A percentile compares a stretch with the other conserved stretches of the same genome.
Evolutionary conservation across 2,329 filamentous ascomycete genomes (phyloP).

Genomic region (Aspergillus fumigatiaffinis): DNA sequence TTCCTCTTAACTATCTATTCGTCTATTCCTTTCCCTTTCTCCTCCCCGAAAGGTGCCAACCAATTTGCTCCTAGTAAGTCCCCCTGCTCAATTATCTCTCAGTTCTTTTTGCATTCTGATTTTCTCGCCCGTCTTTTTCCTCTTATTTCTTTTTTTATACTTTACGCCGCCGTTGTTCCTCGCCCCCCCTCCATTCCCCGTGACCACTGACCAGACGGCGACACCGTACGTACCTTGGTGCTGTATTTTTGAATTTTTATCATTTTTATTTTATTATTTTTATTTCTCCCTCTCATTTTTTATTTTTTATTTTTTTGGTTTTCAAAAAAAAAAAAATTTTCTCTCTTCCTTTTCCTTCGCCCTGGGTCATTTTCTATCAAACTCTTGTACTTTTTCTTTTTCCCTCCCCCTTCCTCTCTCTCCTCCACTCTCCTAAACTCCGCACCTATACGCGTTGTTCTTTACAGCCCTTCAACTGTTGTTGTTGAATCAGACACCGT

Average conservation of each 20-base stretch:
- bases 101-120: slow-evolving; percentile 6
- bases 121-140: background rate
- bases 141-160: slow-evolving; percentile 2
- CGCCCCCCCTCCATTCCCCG: slow-evolving; percentile 23
- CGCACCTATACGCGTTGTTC: slow-evolving; percentile 12
- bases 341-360: slow-evolving; percentile 10
- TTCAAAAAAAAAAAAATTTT: slow-evolving; percentile 3
- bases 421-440: slow-evolving; percentile 7
- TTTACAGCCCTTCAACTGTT: slow-evolving; percentile 14
- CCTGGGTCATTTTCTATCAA: slow-evolving; percentile 1
- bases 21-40: slow-evolving; percentile 7
- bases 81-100: slow-evolving; percentile 7
- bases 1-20: slow-evolving; percentile 6
- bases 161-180: slow-evolving; percentile 18
- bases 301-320: slow-evolving; percentile 7
- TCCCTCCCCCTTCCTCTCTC: slow-evolving; percentile 15
- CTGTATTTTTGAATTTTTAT: slow-evolving; percentile 12
- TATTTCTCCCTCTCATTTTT: slow-evolving; percentile 10
- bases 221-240: slow-evolving; percentile 13
- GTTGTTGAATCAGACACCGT: slow-evolving; percentile 11
- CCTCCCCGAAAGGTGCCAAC: background rate
- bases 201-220: slow-evolving; percentile 12
- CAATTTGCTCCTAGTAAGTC: background rate
- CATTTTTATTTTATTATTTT: background rate
- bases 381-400: slow-evolving; percentile 8